Evolutionary conservation across 2,329 filamentous ascomycete species (phyloP).

Genomic region (Alternaria atra): DNA sequence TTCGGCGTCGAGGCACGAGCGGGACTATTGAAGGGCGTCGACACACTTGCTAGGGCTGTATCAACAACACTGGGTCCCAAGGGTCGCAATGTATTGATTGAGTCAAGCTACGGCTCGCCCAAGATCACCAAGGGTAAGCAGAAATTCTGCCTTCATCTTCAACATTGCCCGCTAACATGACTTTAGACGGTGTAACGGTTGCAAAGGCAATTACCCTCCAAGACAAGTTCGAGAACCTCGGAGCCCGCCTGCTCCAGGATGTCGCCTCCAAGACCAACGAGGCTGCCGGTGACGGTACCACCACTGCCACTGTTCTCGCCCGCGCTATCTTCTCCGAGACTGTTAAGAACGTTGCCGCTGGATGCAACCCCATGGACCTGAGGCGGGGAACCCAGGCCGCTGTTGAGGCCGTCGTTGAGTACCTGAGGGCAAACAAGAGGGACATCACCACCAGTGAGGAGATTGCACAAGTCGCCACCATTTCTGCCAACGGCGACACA

Average conservation of each 20-base stretch:
- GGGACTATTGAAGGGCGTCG: constrained; percentile 88
- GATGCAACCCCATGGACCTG: constrained; percentile 99
- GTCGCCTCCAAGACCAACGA: constrained; percentile 99
- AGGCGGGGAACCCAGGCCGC: constrained; percentile 96
- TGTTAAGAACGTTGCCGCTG: constrained; percentile 98
- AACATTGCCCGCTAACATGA: constrained; percentile 24
- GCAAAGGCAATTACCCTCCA: constrained; percentile 86
- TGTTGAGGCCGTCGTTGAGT: constrained; percentile 93
- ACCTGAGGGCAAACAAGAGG: constrained; percentile 93
- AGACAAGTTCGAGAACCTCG: constrained; percentile 99
- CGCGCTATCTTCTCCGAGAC: constrained; percentile 99
- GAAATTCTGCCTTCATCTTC: background rate
- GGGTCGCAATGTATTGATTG: constrained; percentile 97
- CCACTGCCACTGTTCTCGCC: constrained; percentile 94
- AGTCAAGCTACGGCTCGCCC: constrained; percentile 97
- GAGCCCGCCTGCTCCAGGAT: constrained; percentile 94
- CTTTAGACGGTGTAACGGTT: constrained; percentile 62
- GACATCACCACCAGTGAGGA: constrained; percentile 98
- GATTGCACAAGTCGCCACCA: constrained; percentile 97
- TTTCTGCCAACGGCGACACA: constrained; percentile 94
- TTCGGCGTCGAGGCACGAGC: constrained; percentile 96
- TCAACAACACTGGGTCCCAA: constrained; percentile 97
- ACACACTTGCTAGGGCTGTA: constrained; percentile 95
- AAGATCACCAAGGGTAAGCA: constrained; percentile 97
- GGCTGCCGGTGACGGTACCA: constrained; percentile 97